Evolutionary conservation across 306 rosid species (phyloP), one percentile per base, ranked within the genome.

Genomic region (Dalbergia cochinchinensis): DNA sequence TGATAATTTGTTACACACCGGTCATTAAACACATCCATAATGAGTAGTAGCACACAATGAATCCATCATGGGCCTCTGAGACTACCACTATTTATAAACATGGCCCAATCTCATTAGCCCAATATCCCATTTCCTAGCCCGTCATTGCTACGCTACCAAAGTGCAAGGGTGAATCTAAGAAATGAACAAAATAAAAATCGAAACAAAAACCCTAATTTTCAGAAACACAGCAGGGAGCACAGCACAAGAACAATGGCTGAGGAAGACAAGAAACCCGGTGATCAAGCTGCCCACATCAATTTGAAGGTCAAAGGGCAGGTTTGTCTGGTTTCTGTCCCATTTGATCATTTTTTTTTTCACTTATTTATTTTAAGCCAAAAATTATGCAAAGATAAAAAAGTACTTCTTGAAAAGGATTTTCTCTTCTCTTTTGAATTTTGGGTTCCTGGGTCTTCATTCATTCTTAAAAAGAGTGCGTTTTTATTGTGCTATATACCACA

Each of bases 271-370:
- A 92, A 92, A 78, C 95, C 94, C 34, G 80, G 71, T 42, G 90
- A 86, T 76, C 92, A 88, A 73, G 19, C 83, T 0, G 87, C 85
- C 10, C 94, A 89, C 85, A 91, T 93, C 88, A 87, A 89, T 57
- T 83, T 93, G 70, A 93, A 91, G 82, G 97, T 93, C 77, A 91
- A 91, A 77, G 90, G 96, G 62, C 96, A 93, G 96, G 97, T 93
- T 79, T 68, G 39, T 74, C 44, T 16, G 10, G 8, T 9, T 11
- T 54, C 39, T 19, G 11, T 4, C 31, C 1, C 11, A 33, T 7
- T 63, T 16, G 68, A 14, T 31, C 0, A 16, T 54, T 54, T 53
- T 12, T 57, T 35, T 20, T 12, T 57, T 35, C 1, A 20, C 3
- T 35, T 35, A 35, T 4, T 7, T 18, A 26, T 13, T 31, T 13